Conservation (phyloP, 2,329 filamentous ascomycete species). For the Balansia obtecta region DNA sequence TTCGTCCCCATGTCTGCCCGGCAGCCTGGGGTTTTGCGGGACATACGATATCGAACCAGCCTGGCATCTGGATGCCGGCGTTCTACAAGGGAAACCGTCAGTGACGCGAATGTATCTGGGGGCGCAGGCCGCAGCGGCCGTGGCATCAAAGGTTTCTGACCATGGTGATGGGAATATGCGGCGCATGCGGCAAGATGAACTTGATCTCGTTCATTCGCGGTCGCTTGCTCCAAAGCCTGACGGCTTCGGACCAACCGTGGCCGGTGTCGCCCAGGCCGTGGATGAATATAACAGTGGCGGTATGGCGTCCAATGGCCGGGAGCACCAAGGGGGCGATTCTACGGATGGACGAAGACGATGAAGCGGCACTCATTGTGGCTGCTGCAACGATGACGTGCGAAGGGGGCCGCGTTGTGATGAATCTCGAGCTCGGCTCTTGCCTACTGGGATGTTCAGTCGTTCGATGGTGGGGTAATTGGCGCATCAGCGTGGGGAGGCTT, state of each 20-base stretch:
- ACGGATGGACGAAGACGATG: conserved; percentile 15
- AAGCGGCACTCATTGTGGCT: conserved; percentile 7
- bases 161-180: conserved; percentile 69
- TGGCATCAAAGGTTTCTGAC: conserved; percentile 14
- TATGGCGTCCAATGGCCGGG: conserved; percentile 71
- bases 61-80: conserved; percentile 68
- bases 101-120: neutral
- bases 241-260: conserved; percentile 66
- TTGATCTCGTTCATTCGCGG: conserved; percentile 78
- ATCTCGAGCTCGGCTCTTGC: neutral
- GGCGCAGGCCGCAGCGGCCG: neutral
- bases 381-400: neutral
- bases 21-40: neutral
- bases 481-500: neutral
- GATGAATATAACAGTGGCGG: conserved; percentile 86
- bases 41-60: conserved; percentile 70
- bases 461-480: neutral
- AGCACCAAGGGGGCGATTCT: conserved; percentile 50
- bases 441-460: neutral
- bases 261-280: conserved; percentile 85
- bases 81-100: conserved; percentile 37
- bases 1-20: neutral
- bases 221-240: conserved; percentile 75
- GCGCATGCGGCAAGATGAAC: conserved; percentile 89
- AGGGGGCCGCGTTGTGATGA: conserved; percentile 1